These are phyloP conservation scores for Cryphonectria parasitica DNA, from an alignment of 2,329 filamentous ascomycete genomes.

Conservation along the genomic window DNA sequence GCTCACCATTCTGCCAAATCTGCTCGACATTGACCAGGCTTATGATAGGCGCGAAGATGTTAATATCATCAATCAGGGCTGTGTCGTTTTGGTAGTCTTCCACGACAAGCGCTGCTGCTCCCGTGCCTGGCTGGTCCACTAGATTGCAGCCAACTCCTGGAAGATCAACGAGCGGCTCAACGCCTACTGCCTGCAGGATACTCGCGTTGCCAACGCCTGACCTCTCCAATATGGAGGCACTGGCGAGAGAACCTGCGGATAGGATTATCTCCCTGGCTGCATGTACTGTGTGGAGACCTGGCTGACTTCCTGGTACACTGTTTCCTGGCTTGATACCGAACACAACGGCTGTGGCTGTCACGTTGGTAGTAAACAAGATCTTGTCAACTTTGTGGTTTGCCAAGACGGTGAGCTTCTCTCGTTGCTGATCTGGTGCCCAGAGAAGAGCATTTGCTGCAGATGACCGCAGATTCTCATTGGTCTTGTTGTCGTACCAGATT, in stretches of 20 bases:
- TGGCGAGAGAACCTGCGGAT: constrained; percentile 25
- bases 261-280: constrained; percentile 24
- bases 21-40: constrained; percentile 33
- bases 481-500: constrained; percentile 32
- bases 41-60: constrained; percentile 33
- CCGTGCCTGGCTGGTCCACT: constrained; percentile 33
- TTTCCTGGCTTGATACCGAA: constrained; percentile 12
- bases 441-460: constrained; percentile 33
- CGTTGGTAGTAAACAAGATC: constrained; percentile 9
- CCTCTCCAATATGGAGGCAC: constrained; percentile 24
- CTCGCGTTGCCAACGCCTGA: constrained; percentile 19
- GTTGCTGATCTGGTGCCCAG: constrained; percentile 21
- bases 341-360: constrained; percentile 9
- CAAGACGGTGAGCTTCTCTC: constrained; percentile 19
- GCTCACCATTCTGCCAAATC: constrained; percentile 26
- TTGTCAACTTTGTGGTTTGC: constrained; percentile 28
- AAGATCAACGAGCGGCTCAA: constrained; percentile 19
- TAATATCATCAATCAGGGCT: constrained; percentile 30
- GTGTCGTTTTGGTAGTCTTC: constrained; percentile 32
- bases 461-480: constrained; percentile 30
- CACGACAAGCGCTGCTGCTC: constrained; percentile 30
- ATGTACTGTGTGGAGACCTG: neutral
- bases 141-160: constrained; percentile 27
- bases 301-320: constrained; percentile 1
- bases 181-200: constrained; percentile 12